Conservation (phyloP, 2,329 filamentous ascomycete species). For the Stachybotrys elegans region DNA sequence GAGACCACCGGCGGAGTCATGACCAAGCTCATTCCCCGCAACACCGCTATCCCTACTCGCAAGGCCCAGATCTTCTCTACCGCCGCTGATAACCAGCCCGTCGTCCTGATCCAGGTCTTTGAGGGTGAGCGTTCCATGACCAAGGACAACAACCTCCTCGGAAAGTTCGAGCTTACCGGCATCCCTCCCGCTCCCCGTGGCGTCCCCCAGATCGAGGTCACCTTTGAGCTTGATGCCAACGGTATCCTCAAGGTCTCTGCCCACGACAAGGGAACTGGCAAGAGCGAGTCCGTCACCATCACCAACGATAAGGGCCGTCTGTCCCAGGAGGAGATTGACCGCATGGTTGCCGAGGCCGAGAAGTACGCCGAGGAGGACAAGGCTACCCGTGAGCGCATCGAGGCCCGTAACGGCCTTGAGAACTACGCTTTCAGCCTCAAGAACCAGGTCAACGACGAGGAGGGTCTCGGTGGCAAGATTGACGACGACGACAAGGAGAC, state of each 20-base stretch:
- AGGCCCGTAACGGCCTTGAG: constrained; percentile 93
- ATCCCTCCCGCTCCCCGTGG: constrained; percentile 94
- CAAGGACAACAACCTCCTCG: constrained; percentile 94
- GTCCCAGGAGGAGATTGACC: constrained; percentile 94
- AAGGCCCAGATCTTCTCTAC: constrained; percentile 99
- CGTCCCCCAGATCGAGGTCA: constrained; percentile 96
- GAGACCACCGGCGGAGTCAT: constrained; percentile 97
- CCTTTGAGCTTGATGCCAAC: constrained; percentile 96
- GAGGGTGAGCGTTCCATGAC: constrained; percentile 93
- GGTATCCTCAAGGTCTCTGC: constrained; percentile 96
- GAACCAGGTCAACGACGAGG: constrained; percentile 97
- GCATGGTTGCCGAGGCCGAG: constrained; percentile 98
- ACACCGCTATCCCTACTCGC: constrained; percentile 90
- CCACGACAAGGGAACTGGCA: constrained; percentile 96
- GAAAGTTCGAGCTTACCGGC: constrained; percentile 96
- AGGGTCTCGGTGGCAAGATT: constrained; percentile 97
- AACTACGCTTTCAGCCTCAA: constrained; percentile 99
- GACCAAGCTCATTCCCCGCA: constrained; percentile 93
- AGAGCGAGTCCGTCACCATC: constrained; percentile 96
- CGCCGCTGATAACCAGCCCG: constrained; percentile 92
- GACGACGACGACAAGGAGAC: constrained; percentile 98
- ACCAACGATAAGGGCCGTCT: constrained; percentile 99
- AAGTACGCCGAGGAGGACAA: constrained; percentile 99
- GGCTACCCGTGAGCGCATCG: constrained; percentile 93
- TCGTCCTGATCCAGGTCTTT: constrained; percentile 90